Evolutionary conservation across 2,329 filamentous ascomycete genomes (phyloP).

Genomic region (Lasiodiplodia theobromae): DNA sequence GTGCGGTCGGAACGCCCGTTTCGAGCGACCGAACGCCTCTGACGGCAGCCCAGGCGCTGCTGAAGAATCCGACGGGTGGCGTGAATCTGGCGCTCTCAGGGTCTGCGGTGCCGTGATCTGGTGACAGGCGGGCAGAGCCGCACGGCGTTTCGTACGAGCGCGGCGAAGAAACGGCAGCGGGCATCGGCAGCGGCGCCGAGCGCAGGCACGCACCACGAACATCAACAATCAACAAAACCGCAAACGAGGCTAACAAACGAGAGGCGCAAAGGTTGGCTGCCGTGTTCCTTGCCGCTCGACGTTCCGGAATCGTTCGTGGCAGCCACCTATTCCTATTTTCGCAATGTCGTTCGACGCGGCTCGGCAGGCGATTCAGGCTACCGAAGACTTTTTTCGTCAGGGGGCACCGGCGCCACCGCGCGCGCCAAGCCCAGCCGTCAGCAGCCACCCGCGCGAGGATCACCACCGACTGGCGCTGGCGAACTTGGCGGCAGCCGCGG

Average conservation of each 20-base stretch:
- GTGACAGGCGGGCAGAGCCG: slow-evolving; percentile 19
- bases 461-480: slow-evolving; percentile 6
- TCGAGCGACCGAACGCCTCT: slow-evolving; percentile 13
- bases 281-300: neutral
- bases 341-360: slow-evolving; percentile 19
- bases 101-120: slow-evolving; percentile 14
- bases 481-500: neutral
- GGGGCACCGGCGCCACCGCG: slow-evolving; percentile 16
- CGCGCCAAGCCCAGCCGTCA: slow-evolving; percentile 10
- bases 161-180: neutral
- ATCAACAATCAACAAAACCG: neutral
- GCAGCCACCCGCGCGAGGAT: slow-evolving; percentile 22
- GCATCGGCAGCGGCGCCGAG: neutral
- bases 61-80: slow-evolving; percentile 14
- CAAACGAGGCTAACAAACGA: neutral
- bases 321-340: neutral
- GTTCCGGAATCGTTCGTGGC: neutral
- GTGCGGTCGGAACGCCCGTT: neutral
- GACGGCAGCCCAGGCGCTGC: slow-evolving; percentile 19
- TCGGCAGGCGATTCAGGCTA: slow-evolving; percentile 18
- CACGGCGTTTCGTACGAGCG: slow-evolving; percentile 3
- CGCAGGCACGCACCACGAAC: neutral
- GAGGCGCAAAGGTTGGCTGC: neutral
- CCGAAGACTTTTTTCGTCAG: slow-evolving; percentile 23
- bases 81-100: slow-evolving; percentile 22